A percentile compares a stretch with the other conserved stretches of the same genome.
Conservation (phyloP, 768 basidiomycete species). For the Lactarius quietus region DNA sequence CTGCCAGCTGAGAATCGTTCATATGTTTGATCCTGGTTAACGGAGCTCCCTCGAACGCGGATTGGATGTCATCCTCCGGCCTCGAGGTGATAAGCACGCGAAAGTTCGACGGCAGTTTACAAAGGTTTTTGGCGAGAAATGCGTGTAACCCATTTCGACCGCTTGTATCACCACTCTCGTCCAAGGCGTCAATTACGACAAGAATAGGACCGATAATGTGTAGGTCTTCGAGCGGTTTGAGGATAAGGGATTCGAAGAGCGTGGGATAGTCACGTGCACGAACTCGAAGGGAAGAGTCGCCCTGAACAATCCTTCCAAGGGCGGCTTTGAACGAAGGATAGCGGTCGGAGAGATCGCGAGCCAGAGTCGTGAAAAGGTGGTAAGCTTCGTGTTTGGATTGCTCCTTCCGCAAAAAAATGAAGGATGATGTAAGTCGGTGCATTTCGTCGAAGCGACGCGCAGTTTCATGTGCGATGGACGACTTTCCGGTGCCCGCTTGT, state of each 20-base stretch:
- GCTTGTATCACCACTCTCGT: too few relatives aligned
- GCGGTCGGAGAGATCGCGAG: not conserved
- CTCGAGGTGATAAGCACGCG: not conserved
- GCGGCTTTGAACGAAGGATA: not conserved
- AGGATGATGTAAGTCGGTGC: not conserved
- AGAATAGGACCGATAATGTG: not conserved
- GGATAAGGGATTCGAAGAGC: not conserved
- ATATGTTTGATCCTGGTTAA: not conserved
- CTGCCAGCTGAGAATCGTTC: not conserved
- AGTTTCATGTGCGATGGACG: too few relatives aligned
- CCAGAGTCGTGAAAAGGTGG: not conserved
- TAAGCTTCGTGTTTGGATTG: not conserved
- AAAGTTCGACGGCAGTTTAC: not conserved
- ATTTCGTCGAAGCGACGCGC: not conserved
- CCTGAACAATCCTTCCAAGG: not conserved
- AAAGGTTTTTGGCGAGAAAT: too few relatives aligned
- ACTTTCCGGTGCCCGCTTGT: too few relatives aligned
- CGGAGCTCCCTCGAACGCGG: not conserved
- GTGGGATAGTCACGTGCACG: not conserved
- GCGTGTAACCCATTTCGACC: too few relatives aligned
- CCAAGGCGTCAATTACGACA: not conserved
- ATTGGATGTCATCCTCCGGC: not conserved
- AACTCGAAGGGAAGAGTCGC: not conserved
- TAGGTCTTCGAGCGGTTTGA: not conserved
- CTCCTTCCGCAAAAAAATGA: not conserved